Evolutionary conservation across 495 filamentous ascomycete species (phyloP).

Genomic region (Tuber umbilicatum): DNA sequence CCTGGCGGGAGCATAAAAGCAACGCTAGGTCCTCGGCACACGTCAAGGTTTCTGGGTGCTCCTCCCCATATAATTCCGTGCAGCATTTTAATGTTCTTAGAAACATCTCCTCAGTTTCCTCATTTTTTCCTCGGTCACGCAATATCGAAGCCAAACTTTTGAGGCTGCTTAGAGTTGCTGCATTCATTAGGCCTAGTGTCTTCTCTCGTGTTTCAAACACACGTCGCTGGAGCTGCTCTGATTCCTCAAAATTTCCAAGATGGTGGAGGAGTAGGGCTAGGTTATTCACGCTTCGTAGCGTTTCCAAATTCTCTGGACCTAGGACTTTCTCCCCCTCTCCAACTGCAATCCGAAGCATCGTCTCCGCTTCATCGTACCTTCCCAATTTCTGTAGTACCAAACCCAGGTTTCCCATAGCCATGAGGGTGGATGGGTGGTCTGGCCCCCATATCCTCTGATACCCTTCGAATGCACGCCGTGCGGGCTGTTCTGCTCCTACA

Average conservation of each 20-base stretch:
- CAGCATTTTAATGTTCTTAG: slow-evolving; percentile 23
- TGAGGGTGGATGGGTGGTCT: slow-evolving; percentile 11
- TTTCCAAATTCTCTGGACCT: slow-evolving; percentile 39
- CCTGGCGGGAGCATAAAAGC: slow-evolving; percentile 35
- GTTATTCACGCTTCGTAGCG: slow-evolving; percentile 37
- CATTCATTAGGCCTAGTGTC: slow-evolving; percentile 38
- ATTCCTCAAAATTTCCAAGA: slow-evolving; percentile 43
- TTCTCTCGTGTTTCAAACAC: slow-evolving; percentile 34
- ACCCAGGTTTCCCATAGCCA: slow-evolving; percentile 36
- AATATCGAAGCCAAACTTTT: slow-evolving; percentile 29
- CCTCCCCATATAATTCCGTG: slow-evolving; percentile 10
- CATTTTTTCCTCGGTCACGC: slow-evolving; percentile 23
- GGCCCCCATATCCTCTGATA: neutral
- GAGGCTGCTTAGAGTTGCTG: slow-evolving; percentile 12
- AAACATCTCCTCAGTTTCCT: slow-evolving; percentile 39
- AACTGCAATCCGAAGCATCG: slow-evolving; percentile 18
- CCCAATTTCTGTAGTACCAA: slow-evolving; percentile 15
- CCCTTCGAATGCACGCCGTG: neutral
- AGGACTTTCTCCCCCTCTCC: slow-evolving; percentile 31
- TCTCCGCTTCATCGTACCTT: slow-evolving; percentile 36
- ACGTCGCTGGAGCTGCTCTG: slow-evolving; percentile 37
- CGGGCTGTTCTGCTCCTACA: slow-evolving; percentile 35
- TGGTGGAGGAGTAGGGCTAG: slow-evolving; percentile 34
- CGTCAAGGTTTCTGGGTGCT: slow-evolving; percentile 20
- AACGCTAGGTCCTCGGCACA: slow-evolving; percentile 36